Conservation (phyloP, 768 basidiomycete genomes). For the Tricholoma sp. region DNA sequence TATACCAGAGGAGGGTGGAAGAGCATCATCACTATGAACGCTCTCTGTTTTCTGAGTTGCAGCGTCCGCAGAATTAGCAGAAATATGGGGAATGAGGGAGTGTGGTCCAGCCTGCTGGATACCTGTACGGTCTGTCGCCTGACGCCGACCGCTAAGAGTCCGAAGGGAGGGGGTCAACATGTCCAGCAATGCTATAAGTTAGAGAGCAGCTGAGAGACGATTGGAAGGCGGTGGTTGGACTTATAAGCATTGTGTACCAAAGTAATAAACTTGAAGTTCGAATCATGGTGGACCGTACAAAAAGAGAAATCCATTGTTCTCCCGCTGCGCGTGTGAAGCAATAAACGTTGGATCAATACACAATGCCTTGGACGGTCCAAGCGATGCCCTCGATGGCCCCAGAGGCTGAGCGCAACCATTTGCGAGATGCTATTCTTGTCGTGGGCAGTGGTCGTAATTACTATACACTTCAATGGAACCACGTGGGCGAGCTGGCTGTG, state of each 20-base stretch:
- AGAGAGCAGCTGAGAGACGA: not conserved
- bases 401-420: no score
- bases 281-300: not conserved
- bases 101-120: not conserved
- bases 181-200: not conserved
- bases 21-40: conserved; percentile 20
- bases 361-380: no score
- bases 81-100: not conserved
- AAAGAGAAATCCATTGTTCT: not conserved
- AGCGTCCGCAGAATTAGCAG: not conserved
- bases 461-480: not conserved
- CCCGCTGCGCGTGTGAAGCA: not conserved
- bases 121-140: not conserved
- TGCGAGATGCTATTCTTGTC: no score
- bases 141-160: conserved; percentile 6
- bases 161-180: conserved; percentile 9
- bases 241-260: not conserved
- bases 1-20: conserved; percentile 16
- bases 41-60: conserved; percentile 17
- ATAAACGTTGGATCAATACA: no score
- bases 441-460: no score
- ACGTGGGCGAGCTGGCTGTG: not conserved
- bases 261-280: no score
- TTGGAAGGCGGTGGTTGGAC: not conserved
- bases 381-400: no score